A percentile compares a stretch with the other conserved stretches of the same genome.
phyloP scores from a whole-genome alignment of 352 stramenopile genomes.

The Pythium dissotocum region DNA sequence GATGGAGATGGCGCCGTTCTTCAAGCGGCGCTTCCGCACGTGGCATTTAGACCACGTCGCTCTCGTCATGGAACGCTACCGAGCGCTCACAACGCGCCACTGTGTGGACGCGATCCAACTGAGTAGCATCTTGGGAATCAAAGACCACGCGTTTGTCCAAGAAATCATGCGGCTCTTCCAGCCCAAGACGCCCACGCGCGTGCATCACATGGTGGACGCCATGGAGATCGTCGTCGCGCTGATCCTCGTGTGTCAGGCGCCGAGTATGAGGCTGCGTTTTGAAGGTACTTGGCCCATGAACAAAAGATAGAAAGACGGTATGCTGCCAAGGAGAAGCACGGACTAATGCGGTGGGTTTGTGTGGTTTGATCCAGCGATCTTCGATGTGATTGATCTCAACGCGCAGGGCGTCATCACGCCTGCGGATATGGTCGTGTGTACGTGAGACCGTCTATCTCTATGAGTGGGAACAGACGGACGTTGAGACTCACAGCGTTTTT shows the following conservation, averaged over 20 bases:
- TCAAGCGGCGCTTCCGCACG: constrained; percentile 51
- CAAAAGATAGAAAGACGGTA: background rate
- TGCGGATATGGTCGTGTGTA: constrained; percentile 52
- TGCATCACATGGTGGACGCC: constrained; percentile 70
- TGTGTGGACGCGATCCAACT: constrained; percentile 67
- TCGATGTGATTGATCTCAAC: constrained; percentile 57
- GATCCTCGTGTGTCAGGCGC: constrained; percentile 62
- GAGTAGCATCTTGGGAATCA: constrained; percentile 46
- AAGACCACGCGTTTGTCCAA: constrained; percentile 47
- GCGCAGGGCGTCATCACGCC: constrained; percentile 34
- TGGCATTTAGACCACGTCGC: constrained; percentile 61
- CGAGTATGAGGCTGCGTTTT: constrained; percentile 57
- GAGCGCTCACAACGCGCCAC: constrained; percentile 49
- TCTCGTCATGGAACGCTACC: constrained; percentile 55
- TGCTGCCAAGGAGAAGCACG: background rate
- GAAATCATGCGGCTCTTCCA: constrained; percentile 55
- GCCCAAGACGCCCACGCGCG: constrained; percentile 50
- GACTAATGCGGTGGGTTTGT: background rate
- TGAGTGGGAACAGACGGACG: no score
- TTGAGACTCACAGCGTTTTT: no score
- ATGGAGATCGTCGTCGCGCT: constrained; percentile 69
- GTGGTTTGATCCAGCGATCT: constrained; percentile 49
- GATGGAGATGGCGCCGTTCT: constrained; percentile 48
- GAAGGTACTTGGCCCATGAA: constrained; percentile 33
- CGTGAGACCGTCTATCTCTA: no score